phyloP scores from a whole-genome alignment of 345 rosid species.

The Rhodamnia argentea region DNA sequence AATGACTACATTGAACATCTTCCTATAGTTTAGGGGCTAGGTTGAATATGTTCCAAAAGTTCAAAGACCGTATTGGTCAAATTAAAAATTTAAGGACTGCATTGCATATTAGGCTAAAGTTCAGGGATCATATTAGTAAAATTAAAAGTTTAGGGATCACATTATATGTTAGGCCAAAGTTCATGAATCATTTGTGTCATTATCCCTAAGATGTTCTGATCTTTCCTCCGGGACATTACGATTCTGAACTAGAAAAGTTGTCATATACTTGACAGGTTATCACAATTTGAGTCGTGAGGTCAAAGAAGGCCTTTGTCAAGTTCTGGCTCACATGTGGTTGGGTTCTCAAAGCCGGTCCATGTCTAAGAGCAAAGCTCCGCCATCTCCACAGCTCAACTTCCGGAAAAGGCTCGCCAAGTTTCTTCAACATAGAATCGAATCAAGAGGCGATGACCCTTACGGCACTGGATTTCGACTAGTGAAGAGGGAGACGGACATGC shows the following conservation, averaged over 20 bases:
- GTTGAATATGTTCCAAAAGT: too few species aligned
- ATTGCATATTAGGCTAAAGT: too few species aligned
- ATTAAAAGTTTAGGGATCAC: too few species aligned
- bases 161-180: too few species aligned
- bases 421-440: neutral
- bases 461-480: constrained; percentile 3
- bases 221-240: neutral
- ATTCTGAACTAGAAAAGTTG: neutral
- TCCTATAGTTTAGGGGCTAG: too few species aligned
- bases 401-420: neutral
- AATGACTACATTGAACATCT: too few species aligned
- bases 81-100: too few species aligned
- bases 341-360: neutral
- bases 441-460: neutral
- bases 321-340: constrained; percentile 5
- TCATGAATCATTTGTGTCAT: too few species aligned
- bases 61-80: too few species aligned
- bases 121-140: too few species aligned
- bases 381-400: neutral
- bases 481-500: neutral
- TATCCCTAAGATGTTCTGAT: neutral
- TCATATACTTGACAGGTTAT: constrained; percentile 1
- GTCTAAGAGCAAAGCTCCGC: neutral
- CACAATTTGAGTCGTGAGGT: neutral
- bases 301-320: constrained; percentile 6